Percentiles rank a stretch among this genome's conserved stretches.
phyloP scores from a whole-genome alignment of 352 stramenopile genomes.

The Pythium brachiatum region DNA sequence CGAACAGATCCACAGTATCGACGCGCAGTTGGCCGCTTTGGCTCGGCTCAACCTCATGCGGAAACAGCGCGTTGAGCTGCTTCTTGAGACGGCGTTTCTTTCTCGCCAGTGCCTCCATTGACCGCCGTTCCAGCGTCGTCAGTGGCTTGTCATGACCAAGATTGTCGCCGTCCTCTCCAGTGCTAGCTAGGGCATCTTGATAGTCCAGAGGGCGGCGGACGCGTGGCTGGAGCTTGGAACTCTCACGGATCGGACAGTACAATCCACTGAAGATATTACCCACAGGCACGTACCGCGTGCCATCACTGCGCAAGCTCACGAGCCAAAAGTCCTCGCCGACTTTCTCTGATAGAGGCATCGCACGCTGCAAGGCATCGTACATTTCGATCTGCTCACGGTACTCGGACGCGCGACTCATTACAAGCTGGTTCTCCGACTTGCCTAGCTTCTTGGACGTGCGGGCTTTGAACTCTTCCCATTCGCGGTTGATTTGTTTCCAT shows the following conservation, averaged over 20 bases:
- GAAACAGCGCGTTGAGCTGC: slow-evolving; percentile 59
- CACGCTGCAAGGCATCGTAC: slow-evolving; percentile 87
- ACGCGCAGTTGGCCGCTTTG: slow-evolving; percentile 49
- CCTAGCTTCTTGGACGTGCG: slow-evolving; percentile 54
- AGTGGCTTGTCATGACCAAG: slow-evolving; percentile 16
- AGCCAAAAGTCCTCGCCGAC: slow-evolving; percentile 88
- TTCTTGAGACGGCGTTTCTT: slow-evolving; percentile 72
- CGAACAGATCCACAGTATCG: slow-evolving; percentile 61
- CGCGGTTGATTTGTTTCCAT: slow-evolving; percentile 63
- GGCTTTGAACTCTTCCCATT: slow-evolving; percentile 72
- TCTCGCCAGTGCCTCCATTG: slow-evolving; percentile 41
- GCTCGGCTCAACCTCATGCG: slow-evolving; percentile 60
- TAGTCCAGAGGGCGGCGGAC: slow-evolving; percentile 68
- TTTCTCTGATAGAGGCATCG: slow-evolving; percentile 84
- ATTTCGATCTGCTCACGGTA: slow-evolving; percentile 90
- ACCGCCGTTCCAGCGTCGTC: slow-evolving; percentile 56
- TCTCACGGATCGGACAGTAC: slow-evolving; percentile 85
- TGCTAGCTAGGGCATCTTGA: neutral
- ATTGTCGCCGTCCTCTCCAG: slow-evolving; percentile 13
- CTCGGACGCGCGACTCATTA: slow-evolving; percentile 80
- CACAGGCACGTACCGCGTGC: slow-evolving; percentile 85
- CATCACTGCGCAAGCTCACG: slow-evolving; percentile 84
- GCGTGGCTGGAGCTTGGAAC: slow-evolving; percentile 46
- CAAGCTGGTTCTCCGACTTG: slow-evolving; percentile 69
- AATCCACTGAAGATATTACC: slow-evolving; percentile 93